phyloP scores from a whole-genome alignment of 2,329 filamentous ascomycete genomes.

The Neopestalotiopsis rosae region DNA sequence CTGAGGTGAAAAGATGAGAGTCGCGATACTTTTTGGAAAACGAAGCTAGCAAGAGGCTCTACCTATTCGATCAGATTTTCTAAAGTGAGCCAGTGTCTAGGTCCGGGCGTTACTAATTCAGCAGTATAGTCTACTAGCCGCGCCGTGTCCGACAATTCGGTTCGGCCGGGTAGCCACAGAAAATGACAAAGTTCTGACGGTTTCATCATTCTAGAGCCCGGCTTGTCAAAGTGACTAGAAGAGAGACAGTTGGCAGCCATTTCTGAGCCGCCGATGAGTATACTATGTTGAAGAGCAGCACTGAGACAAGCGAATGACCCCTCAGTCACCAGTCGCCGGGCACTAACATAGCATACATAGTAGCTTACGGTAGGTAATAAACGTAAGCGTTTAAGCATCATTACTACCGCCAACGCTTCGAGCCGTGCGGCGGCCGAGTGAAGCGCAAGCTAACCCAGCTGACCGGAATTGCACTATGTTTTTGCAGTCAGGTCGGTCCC shows the following conservation, averaged over 20 bases:
- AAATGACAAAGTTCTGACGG: not conserved
- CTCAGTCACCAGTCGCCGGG: not conserved
- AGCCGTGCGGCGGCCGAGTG: not conserved
- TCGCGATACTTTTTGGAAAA: not conserved
- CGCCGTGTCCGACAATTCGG: not conserved
- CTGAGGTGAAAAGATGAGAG: not conserved
- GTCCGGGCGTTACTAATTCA: not conserved
- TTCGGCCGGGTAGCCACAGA: slow-evolving; percentile 3
- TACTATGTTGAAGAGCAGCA: not conserved
- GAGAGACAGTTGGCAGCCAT: not conserved
- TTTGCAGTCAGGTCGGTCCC: not conserved
- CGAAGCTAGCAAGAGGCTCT: not conserved
- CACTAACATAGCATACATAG: not conserved
- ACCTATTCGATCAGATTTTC: not conserved
- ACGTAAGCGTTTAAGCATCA: not conserved
- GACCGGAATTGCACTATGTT: not conserved
- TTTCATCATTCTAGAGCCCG: not conserved
- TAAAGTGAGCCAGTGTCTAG: not conserved
- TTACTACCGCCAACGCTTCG: slow-evolving; percentile 1
- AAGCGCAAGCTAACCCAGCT: not conserved
- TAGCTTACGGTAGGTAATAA: no score
- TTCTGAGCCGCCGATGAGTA: not conserved
- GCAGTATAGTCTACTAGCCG: not conserved
- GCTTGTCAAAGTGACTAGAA: not conserved
- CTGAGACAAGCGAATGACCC: not conserved